Conservation (phyloP, 75 land plant species). For the Isoetes taiwanensis region DNA sequence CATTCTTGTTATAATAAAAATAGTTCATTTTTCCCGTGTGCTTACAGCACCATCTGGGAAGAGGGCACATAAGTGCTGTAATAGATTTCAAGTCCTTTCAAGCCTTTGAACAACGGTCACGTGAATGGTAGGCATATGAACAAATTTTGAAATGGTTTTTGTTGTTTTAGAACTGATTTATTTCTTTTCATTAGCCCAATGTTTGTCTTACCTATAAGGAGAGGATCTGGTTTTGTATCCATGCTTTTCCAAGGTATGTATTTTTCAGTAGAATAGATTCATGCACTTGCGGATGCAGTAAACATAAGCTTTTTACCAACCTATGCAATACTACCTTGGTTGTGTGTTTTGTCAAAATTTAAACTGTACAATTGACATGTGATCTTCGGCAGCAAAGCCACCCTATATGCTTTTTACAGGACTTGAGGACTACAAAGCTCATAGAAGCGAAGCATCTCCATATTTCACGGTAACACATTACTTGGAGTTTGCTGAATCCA, state of each 20-base stretch:
- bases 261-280: too few relatives aligned
- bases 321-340: neutral
- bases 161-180: neutral
- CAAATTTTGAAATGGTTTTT: neutral
- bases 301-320: neutral
- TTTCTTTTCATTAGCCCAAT: constrained; percentile 39
- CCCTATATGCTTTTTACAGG: constrained; percentile 88
- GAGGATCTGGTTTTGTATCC: constrained; percentile 60
- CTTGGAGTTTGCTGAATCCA: constrained; percentile 70
- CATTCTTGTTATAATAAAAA: neutral
- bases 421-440: constrained; percentile 91
- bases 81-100: constrained; percentile 47
- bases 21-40: constrained; percentile 4
- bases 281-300: neutral
- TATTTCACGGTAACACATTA: constrained; percentile 76
- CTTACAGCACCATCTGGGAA: constrained; percentile 71
- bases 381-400: constrained; percentile 53
- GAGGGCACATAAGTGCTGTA: constrained; percentile 73
- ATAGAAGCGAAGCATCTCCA: constrained; percentile 85
- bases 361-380: neutral
- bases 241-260: constrained; percentile 92
- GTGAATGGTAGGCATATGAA: constrained; percentile 34
- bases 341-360: neutral
- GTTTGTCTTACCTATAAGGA: constrained; percentile 80
- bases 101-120: constrained; percentile 55